Base-by-base conservation (phyloP, 768 basidiomycete species). In the Mycena chlorophos region DNA sequence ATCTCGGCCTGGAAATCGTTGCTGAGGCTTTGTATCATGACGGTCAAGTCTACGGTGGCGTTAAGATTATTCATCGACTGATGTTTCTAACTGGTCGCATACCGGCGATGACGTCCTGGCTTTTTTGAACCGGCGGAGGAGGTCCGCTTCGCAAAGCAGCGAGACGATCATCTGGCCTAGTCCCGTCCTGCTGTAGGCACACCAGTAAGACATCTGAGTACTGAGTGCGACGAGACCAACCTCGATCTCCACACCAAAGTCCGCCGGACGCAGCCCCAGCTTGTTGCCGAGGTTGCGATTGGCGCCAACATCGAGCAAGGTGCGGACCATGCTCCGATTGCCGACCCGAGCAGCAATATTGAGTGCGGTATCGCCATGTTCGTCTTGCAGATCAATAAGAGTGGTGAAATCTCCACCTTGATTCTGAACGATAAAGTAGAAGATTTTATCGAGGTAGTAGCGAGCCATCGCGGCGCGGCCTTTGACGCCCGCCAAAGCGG, bases 281-380 rank as follows among this genome's bases (percentile, higher is more conserved):
- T 98, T 98, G 73, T 99, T 99, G 19, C 88, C 83, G 57, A 91
- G 76, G 64, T 84, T 81, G 62, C 89, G 84, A 70, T 98, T 96
- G 4, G 96, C 97, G 13, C 94, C 94, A 6, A 94, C 91, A 65
- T 97, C 95, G 56, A 99, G 64, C 62, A 98, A 71, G 3, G 92
- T 87, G 64, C 88, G 78, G 14, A 98, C 94, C 56, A 98, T 69
- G 57, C 88, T 87, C 58, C 89, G 78, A 69, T 94, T 97, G 2
- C 97, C 97, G 1, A 98, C 89, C 53, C 96, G 75, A 0, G 96
- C 95, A 14, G 96, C 93, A 63, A 98, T 91, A 73, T 97, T 97
- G 65, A 99, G 70, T 5, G 93, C 93, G 0, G 96, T 98, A 67
- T 99, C 97, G 0, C 96, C 97, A 68, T 98, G 88, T 62, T 91